Base-by-base conservation (phyloP, 129 eudicot species). In the Escallonia herrerae region DNA sequence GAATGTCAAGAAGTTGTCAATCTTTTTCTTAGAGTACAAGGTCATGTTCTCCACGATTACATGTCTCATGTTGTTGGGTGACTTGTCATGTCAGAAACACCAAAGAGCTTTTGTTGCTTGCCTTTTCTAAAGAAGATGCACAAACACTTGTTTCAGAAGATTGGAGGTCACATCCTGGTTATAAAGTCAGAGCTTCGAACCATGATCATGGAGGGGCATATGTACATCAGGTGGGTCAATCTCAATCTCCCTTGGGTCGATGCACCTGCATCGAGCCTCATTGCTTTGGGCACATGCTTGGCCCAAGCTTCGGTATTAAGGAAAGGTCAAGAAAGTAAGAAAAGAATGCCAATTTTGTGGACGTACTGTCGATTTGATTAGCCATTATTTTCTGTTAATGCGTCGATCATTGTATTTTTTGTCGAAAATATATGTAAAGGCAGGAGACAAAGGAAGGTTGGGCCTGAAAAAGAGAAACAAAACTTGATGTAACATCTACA, bases 31-130 rank as follows among this genome's bases (percentile, higher is more conserved):
- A 46, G 15, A 63, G 67, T 63, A 48, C 68, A 41, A 33, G 70
- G 49, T 52, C 70, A 65, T 65, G 70, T 65, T 65, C 70, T 65
- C 70, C 70, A 65, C 49, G 39, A 65, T 12, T 11, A 13, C 40
- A 8, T 65, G 70, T 65, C 70, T 65, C 58, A 14, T 40, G 11
- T 52, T 39, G 40, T 40, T 65, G 6, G 44, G 46, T 65, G 59
- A 39, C 60, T 52, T 52, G 67, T 4, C 52, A 52, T 65, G 39
- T 51, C 70, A 51, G 60, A 15, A 65, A 44, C 67, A 15, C 54
- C 50, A 62, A 5, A 47, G 7, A 41, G 45, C 67, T 63, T 46
- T 33, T 45, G 15, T 14, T 46, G 2, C 37, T 3, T 14, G 7
- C 65, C 65, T 13, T 41, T 43, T 42, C 7, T n/a, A 61, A 7